phyloP scores from a whole-genome alignment of 495 filamentous ascomycete species.

The Penicillium chermesinum region DNA sequence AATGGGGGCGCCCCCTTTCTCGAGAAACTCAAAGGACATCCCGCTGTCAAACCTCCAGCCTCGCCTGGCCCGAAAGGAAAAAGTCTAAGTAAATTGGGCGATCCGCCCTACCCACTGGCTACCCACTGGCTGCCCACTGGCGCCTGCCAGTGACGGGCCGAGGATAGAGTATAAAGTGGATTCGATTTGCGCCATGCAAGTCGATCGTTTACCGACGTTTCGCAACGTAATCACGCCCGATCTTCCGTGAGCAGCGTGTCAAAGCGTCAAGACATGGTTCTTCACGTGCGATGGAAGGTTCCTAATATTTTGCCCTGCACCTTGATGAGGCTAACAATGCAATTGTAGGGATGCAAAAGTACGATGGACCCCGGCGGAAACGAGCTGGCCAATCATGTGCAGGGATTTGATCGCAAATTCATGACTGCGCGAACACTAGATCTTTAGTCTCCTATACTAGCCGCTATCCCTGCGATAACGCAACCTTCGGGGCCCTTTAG shows the following conservation, averaged over 20 bases:
- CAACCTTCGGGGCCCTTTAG: neutral
- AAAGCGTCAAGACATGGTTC: neutral
- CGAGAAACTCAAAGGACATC: neutral
- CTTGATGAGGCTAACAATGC: no score
- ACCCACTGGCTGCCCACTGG: neutral
- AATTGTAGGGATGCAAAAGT: no score
- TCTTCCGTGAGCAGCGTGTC: neutral
- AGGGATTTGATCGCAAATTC: neutral
- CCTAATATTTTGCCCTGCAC: neutral
- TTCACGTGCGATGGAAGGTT: neutral
- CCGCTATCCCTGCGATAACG: no score
- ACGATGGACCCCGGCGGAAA: no score
- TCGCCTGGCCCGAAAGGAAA: no score
- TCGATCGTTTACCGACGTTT: neutral
- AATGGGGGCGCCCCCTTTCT: neutral
- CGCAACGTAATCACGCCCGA: neutral
- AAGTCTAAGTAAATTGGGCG: neutral
- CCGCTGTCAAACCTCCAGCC: conserved; percentile 8
- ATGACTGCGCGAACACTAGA: neutral
- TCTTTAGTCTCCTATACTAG: neutral
- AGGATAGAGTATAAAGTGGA: neutral
- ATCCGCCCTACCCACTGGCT: no score
- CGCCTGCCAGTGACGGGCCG: neutral
- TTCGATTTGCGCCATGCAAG: neutral
- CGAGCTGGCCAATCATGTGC: no score